Evolutionary conservation across 2,329 filamentous ascomycete species (phyloP), one percentile per base, ranked within the genome.

Genomic region (Aaosphaeria arxii): DNA sequence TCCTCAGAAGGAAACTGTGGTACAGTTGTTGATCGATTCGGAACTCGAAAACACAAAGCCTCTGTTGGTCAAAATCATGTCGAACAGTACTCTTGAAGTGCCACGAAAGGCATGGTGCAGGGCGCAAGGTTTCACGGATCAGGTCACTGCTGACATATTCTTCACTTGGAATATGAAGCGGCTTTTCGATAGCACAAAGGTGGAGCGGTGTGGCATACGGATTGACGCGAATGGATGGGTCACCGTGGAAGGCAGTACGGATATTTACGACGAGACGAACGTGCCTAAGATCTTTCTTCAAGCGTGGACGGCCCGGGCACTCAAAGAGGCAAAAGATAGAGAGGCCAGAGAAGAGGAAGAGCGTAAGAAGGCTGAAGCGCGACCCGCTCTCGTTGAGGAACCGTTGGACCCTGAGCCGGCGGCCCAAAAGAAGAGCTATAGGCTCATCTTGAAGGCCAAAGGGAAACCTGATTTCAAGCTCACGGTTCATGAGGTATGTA

Each of bases 151-250:
- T 4, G 73, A 76, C 1, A 74, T 95, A 13, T 87, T 94, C 58
- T 78, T 97, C 47, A 94, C 89, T 0, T 96, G 89, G 86, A 85
- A 85, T 53, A 80, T 82, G 29, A 82, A 82, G 49, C 82, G 83
- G 50, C 71, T 96, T 3, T 96, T 87, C 64, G 83, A 88, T 54
- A 80, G 81, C n/a, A 89, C 88, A 5, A 91, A 86, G 5, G 53
- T 69, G 24, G 50, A 53, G 24, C 55, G 66, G 3, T 47, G 69
- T n/a, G 69, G 67, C 7, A 79, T 94, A 41, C 71, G 73, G 30
- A 60, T 77, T 3, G 73, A 77, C 45, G 57, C 61, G 2, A 61
- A 70, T 30, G 71, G 76, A 0, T 66, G 58, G 35, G 59, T 73
- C 11, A 64, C 59, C 13, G 57, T 70, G 47, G 67, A 71, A 38